Percentiles rank a stretch among this genome's conserved stretches.
Conservation (phyloP, 2,329 filamentous ascomycete genomes). For the Ambrosiella cleistominuta region DNA sequence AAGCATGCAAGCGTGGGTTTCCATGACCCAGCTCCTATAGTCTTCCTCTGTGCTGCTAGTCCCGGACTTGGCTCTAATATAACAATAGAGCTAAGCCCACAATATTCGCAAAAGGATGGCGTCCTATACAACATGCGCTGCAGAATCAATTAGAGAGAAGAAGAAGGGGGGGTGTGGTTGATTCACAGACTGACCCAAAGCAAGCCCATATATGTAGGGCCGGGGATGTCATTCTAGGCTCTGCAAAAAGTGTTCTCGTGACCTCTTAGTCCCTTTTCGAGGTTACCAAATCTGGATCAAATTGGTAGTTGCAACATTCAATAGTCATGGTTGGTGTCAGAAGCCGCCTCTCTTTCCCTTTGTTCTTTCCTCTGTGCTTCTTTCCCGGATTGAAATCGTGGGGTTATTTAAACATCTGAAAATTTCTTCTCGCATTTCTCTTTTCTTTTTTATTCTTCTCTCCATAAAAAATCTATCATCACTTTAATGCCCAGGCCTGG, state of each 20-base stretch:
- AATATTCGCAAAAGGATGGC: background rate
- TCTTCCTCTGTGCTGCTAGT: background rate
- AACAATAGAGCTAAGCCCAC: slow-evolving; percentile 1
- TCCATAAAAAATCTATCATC: background rate
- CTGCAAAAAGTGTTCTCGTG: slow-evolving; percentile 3
- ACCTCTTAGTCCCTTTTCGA: slow-evolving; percentile 4
- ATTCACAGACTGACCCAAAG: background rate
- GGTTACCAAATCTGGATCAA: slow-evolving; percentile 2
- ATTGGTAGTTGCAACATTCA: background rate
- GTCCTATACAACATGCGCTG: background rate
- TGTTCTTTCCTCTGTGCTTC: background rate
- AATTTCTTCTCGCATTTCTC: background rate
- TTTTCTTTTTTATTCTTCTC: slow-evolving; percentile 1
- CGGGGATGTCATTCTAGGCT: slow-evolving; percentile 3
- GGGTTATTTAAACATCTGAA: background rate
- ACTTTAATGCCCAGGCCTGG: background rate
- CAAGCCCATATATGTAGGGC: background rate
- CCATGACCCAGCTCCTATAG: background rate
- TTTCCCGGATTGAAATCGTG: background rate
- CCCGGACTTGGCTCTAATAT: background rate
- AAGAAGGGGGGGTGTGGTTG: too few relatives aligned
- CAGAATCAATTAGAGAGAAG: too few relatives aligned
- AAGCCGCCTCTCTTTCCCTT: background rate
- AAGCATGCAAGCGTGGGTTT: too few relatives aligned
- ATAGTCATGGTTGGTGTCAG: background rate